A percentile compares a stretch with the other conserved stretches of the same genome.
phyloP scores from a whole-genome alignment of 1,284 basidiomycete species.

The Trichosporon sp. region DNA sequence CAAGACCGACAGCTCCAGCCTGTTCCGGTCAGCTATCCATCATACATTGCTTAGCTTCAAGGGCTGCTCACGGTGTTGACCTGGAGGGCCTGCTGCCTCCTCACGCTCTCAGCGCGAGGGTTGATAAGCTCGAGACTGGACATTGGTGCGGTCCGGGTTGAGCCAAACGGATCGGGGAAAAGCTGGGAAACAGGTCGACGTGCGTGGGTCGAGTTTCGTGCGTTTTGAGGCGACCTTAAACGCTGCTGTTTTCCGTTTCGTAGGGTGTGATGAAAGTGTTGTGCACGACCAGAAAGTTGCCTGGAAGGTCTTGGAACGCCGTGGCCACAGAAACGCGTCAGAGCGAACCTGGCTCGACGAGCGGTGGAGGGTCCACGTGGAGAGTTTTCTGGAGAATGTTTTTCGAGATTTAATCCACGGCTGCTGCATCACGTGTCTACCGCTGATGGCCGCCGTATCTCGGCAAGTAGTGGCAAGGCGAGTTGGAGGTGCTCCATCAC shows the following conservation, averaged over 20 bases:
- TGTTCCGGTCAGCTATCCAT: constrained; percentile 19
- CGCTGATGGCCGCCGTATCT: not conserved
- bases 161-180: constrained; percentile 1
- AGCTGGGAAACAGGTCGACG: not conserved
- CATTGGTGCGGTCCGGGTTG: constrained; percentile 22
- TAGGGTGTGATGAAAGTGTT: not conserved
- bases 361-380: constrained; percentile 5
- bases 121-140: constrained; percentile 80
- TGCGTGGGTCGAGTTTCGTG: not conserved
- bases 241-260: constrained; percentile 1
- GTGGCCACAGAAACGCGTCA: constrained; percentile 6
- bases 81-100: constrained; percentile 87
- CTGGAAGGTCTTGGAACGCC: constrained; percentile 16
- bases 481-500: not conserved
- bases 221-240: not conserved
- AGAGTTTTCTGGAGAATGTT: not conserved
- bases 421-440: not conserved
- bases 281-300: constrained; percentile 3
- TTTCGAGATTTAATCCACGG: not conserved
- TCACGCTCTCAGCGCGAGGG: constrained; percentile 90
- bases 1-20: constrained; percentile 88
- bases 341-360: constrained; percentile 2
- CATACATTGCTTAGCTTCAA: not conserved
- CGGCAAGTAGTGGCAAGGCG: not conserved
- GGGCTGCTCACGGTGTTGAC: constrained; percentile 57